These are phyloP conservation scores for Metschnikowia picachoensis DNA, from an alignment of 805 yeast species.

Conservation along the genomic window DNA sequence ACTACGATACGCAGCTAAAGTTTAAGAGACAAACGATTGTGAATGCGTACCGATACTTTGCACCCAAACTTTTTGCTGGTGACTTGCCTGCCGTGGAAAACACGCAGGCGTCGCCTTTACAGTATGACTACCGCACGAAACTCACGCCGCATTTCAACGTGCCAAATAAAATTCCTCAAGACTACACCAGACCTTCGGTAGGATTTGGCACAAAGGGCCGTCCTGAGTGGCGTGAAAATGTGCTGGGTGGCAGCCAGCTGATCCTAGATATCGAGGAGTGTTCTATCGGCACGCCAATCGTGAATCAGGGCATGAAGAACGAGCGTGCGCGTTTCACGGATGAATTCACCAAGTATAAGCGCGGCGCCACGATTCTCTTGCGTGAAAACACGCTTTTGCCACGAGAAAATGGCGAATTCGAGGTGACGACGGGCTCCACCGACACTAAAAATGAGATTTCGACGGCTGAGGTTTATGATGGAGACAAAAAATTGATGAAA, in stretches of 20 bases:
- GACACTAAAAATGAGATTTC: conserved; percentile 31
- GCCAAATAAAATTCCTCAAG: conserved; percentile 48
- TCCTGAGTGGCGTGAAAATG: conserved; percentile 57
- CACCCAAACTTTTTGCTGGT: conserved; percentile 46
- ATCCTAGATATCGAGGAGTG: conserved; percentile 94
- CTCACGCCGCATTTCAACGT: conserved; percentile 93
- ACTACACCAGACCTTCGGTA: conserved; percentile 55
- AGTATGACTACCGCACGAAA: conserved; percentile 81
- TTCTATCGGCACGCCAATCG: conserved; percentile 75
- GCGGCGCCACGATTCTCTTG: conserved; percentile 83
- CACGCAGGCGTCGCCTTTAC: conserved; percentile 74
- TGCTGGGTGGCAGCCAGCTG: conserved; percentile 54
- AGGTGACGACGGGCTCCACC: conserved; percentile 42
- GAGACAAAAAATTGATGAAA: conserved; percentile 39
- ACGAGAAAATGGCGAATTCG: conserved; percentile 22
- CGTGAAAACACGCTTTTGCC: conserved; percentile 66
- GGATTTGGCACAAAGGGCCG: conserved; percentile 90
- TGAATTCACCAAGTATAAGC: conserved; percentile 48
- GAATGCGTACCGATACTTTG: conserved; percentile 79
- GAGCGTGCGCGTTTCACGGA: conserved; percentile 58
- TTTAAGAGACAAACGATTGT: conserved; percentile 71
- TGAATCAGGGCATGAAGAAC: conserved; percentile 67
- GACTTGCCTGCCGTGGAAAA: conserved; percentile 57
- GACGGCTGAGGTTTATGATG: conserved; percentile 23
- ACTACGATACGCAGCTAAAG: conserved; percentile 67